A percentile compares a stretch with the other conserved stretches of the same genome.
These are phyloP conservation scores for Botrytis galanthina DNA, from an alignment of 2,329 filamentous ascomycete genomes.

Conservation along the genomic window DNA sequence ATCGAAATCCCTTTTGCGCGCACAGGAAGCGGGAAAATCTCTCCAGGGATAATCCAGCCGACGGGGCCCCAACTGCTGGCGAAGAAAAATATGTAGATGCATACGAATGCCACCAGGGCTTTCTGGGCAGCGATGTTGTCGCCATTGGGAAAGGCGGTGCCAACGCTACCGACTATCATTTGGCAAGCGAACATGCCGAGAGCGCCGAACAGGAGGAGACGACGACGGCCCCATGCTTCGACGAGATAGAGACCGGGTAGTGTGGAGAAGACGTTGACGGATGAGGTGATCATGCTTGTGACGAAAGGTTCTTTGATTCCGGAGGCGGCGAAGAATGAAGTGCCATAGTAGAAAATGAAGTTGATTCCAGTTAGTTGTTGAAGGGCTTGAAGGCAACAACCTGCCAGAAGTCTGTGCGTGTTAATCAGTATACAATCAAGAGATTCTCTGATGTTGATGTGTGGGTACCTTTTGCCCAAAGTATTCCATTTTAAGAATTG, in stretches of 20 bases:
- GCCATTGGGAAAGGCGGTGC: conserved; percentile 39
- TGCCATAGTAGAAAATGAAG: conserved; percentile 87
- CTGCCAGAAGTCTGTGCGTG: conserved; percentile 4
- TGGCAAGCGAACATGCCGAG: conserved; percentile 81
- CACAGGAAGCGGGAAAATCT: conserved; percentile 82
- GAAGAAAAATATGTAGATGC: conserved; percentile 44
- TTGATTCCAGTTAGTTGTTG: conserved; percentile 70
- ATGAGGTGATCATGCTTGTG: conserved; percentile 75
- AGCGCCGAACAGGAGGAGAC: conserved; percentile 75
- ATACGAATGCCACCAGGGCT: conserved; percentile 52
- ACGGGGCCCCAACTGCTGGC: conserved; percentile 35
- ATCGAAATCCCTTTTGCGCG: conserved; percentile 67
- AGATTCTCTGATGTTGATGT: no score
- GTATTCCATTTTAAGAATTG: conserved; percentile 19
- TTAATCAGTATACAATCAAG: not conserved
- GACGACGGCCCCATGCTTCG: conserved; percentile 76
- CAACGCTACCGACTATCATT: conserved; percentile 74
- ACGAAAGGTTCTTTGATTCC: conserved; percentile 61
- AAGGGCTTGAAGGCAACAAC: conserved; percentile 15
- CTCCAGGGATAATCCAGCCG: conserved; percentile 79
- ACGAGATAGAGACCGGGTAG: conserved; percentile 81
- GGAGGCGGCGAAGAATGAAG: conserved; percentile 88
- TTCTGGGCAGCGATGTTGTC: conserved; percentile 52
- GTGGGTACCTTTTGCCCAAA: conserved; percentile 12
- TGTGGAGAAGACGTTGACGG: conserved; percentile 79